Percentiles rank a stretch among this genome's conserved stretches.
Conservation (phyloP, 768 basidiomycete genomes). For the Russula sp. region DNA sequence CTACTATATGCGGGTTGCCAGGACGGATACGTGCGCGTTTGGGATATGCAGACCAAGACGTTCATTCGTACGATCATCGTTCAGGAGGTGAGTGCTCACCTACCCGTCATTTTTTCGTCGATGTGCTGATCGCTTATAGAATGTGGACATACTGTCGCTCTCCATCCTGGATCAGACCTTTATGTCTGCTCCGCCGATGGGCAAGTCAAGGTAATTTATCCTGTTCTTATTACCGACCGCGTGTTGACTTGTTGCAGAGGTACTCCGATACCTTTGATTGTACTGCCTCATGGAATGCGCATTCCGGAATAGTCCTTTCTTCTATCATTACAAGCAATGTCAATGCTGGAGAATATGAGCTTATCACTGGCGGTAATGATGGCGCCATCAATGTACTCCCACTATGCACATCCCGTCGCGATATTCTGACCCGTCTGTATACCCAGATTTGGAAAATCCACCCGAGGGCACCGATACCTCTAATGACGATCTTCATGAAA, state of each 20-base stretch:
- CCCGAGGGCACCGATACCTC: conserved; percentile 12
- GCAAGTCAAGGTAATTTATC: conserved; percentile 56
- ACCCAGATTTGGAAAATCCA: conserved; percentile 42
- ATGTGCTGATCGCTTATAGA: conserved; percentile 40
- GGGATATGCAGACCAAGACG: conserved; percentile 88
- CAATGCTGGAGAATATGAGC: conserved; percentile 37
- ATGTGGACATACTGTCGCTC: conserved; percentile 78
- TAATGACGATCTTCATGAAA: conserved; percentile 10
- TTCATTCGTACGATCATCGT: conserved; percentile 84
- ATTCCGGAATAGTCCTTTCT: conserved; percentile 79
- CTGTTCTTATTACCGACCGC: neutral
- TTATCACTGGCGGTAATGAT: conserved; percentile 85
- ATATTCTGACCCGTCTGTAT: conserved; percentile 1
- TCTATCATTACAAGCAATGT: conserved; percentile 53
- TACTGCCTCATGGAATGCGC: conserved; percentile 77
- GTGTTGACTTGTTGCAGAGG: conserved; percentile 45
- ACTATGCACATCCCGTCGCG: conserved; percentile 1
- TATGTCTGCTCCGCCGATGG: conserved; percentile 54
- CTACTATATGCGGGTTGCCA: conserved; percentile 93
- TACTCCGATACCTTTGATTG: conserved; percentile 86
- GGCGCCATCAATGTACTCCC: conserved; percentile 69
- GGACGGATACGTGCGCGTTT: conserved; percentile 87
- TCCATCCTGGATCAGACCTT: conserved; percentile 59
- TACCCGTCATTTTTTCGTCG: neutral
- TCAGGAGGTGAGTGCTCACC: conserved; percentile 56